Conservation (phyloP, 2,329 filamentous ascomycete species). For the Septoria petroselini region DNA sequence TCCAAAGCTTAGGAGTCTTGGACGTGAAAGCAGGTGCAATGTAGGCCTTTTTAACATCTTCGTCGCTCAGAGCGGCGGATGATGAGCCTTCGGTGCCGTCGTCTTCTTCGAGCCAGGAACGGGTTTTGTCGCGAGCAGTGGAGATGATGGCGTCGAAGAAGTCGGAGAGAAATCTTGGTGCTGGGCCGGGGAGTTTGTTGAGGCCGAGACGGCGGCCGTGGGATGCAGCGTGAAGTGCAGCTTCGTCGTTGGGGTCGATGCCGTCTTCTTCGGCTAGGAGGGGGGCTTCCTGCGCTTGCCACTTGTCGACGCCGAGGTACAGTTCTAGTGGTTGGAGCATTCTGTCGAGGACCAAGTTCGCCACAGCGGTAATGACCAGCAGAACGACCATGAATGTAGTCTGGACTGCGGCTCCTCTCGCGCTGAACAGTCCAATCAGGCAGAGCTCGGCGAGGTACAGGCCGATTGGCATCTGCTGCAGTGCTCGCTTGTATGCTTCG, state of each 20-base stretch:
- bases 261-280: constrained; percentile 34
- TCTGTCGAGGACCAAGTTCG: constrained; percentile 34
- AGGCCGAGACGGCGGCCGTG: constrained; percentile 35
- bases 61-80: constrained; percentile 25
- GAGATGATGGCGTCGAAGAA: constrained; percentile 35
- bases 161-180: constrained; percentile 29
- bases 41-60: constrained; percentile 42
- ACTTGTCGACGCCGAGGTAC: constrained; percentile 36
- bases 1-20: constrained; percentile 47
- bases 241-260: constrained; percentile 30
- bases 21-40: constrained; percentile 45
- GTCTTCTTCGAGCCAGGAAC: constrained; percentile 26
- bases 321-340: constrained; percentile 35
- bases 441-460: constrained; percentile 50
- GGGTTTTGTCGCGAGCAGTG: constrained; percentile 24
- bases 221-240: constrained; percentile 33
- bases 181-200: constrained; percentile 26
- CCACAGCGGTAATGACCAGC: constrained; percentile 38
- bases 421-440: constrained; percentile 47
- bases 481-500: constrained; percentile 45
- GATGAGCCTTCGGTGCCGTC: constrained; percentile 24
- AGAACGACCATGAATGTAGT: constrained; percentile 45
- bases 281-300: constrained; percentile 33
- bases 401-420: constrained; percentile 41
- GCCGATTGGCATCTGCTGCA: constrained; percentile 48